Conservation (phyloP, 2,329 filamentous ascomycete genomes). For the Phialophora expanda region DNA sequence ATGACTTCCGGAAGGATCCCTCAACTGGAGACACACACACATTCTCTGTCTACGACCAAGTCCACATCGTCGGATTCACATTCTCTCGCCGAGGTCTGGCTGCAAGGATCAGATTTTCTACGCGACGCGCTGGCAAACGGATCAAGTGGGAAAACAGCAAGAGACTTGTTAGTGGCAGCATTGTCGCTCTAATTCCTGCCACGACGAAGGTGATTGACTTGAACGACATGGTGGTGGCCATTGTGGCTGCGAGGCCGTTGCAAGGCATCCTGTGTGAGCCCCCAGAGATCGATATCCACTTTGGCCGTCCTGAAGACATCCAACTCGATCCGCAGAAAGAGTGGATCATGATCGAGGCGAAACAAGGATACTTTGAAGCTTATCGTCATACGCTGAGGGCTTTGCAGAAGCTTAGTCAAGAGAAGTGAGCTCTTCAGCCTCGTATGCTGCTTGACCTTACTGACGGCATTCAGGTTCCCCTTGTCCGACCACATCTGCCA, state of each 20-base stretch:
- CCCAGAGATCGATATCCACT: conserved; percentile 77
- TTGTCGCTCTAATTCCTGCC: conserved; percentile 61
- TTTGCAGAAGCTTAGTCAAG: conserved; percentile 67
- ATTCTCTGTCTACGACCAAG: conserved; percentile 72
- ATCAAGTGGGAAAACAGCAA: conserved; percentile 72
- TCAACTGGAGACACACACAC: conserved; percentile 62
- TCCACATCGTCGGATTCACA: conserved; percentile 68
- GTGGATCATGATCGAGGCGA: conserved; percentile 79
- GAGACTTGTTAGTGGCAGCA: conserved; percentile 59
- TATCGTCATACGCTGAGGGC: conserved; percentile 73
- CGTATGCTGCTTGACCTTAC: conserved; percentile 12
- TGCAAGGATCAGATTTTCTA: conserved; percentile 72
- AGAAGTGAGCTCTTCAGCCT: conserved; percentile 49
- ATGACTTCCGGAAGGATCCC: conserved; percentile 59
- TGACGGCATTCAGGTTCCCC: conserved; percentile 48
- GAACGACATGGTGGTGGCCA: conserved; percentile 66
- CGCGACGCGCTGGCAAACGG: conserved; percentile 65
- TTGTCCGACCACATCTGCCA: conserved; percentile 52
- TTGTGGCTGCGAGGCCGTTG: conserved; percentile 72
- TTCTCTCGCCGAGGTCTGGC: conserved; percentile 68
- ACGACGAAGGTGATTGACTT: conserved; percentile 66
- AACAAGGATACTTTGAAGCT: conserved; percentile 76
- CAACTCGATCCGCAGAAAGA: conserved; percentile 71
- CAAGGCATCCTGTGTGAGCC: conserved; percentile 67
- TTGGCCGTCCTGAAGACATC: conserved; percentile 64